Percentiles rank a stretch among this genome's conserved stretches.
These are phyloP conservation scores for Peterozyma xylosa DNA, from an alignment of 805 yeast genomes.

Conservation along the genomic window DNA sequence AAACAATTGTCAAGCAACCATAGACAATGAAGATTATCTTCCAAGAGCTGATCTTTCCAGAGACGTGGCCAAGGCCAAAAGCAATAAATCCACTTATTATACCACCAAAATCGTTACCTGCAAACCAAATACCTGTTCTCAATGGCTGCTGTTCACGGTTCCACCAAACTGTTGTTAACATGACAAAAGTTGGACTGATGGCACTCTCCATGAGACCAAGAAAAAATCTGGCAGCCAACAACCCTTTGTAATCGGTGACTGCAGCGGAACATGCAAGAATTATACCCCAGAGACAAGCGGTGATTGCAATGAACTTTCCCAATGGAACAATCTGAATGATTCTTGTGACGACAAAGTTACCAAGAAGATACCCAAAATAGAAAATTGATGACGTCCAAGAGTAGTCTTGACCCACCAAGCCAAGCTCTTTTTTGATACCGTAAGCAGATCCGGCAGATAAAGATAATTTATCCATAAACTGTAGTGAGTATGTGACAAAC, in stretches of 20 bases:
- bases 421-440: slow-evolving; percentile 17
- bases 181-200: slow-evolving; percentile 34
- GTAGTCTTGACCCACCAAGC: slow-evolving; percentile 19
- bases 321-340: slow-evolving; percentile 29
- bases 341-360: slow-evolving; percentile 25
- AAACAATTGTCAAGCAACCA: slow-evolving; percentile 34
- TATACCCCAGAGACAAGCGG: slow-evolving; percentile 32
- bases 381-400: slow-evolving; percentile 17
- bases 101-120: slow-evolving; percentile 35
- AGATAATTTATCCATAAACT: slow-evolving; percentile 54
- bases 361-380: slow-evolving; percentile 31
- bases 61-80: slow-evolving; percentile 22
- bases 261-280: slow-evolving; percentile 39
- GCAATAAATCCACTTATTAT: slow-evolving; percentile 36
- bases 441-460: slow-evolving; percentile 18
- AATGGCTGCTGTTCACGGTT: slow-evolving; percentile 37
- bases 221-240: slow-evolving; percentile 39
- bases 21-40: slow-evolving; percentile 50
- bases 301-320: slow-evolving; percentile 22
- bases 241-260: slow-evolving; percentile 36
- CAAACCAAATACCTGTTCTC: slow-evolving; percentile 42
- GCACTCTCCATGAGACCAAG: slow-evolving; percentile 43
- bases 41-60: slow-evolving; percentile 31
- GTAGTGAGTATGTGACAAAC: slow-evolving; percentile 35
- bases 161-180: slow-evolving; percentile 42